A percentile compares a stretch with the other conserved stretches of the same genome.
Conservation (phyloP, 1,139 yeast genomes). For the Sugiyamaella paludigena region DNA sequence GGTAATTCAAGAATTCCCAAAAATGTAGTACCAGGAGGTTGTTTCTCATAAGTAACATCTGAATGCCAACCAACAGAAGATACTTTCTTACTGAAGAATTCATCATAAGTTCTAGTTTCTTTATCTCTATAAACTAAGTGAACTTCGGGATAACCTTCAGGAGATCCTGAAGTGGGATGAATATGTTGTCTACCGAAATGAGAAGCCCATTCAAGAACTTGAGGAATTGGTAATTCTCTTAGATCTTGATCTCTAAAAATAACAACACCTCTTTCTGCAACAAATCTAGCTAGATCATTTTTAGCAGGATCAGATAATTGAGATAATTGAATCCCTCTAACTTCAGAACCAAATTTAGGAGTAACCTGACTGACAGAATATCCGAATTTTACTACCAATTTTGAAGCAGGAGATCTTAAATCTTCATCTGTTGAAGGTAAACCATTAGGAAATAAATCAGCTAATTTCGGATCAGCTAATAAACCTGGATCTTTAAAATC, state of each 20-base stretch:
- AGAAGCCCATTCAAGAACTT: conserved; percentile 48
- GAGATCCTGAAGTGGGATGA: conserved; percentile 70
- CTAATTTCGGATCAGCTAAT: conserved; percentile 36
- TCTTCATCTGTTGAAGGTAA: conserved; percentile 20
- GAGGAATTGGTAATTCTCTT: conserved; percentile 50
- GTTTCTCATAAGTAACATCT: conserved; percentile 58
- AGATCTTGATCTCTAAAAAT: conserved; percentile 68
- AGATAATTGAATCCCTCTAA: conserved; percentile 58
- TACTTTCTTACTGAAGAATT: conserved; percentile 26
- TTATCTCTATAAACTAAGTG: conserved; percentile 49
- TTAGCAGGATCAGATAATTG: conserved; percentile 50
- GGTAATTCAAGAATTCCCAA: conserved; percentile 54
- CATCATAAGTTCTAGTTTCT: conserved; percentile 16
- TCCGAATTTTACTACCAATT: conserved; percentile 19
- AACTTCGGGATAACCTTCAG: conserved; percentile 57
- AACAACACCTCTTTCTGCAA: conserved; percentile 66
- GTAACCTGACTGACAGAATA: conserved; percentile 34
- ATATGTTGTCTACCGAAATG: conserved; percentile 62
- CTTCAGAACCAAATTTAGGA: conserved; percentile 64
- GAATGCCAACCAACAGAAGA: conserved; percentile 54
- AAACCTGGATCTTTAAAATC: conserved; percentile 39
- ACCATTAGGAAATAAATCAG: conserved; percentile 31
- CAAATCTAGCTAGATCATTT: conserved; percentile 62
- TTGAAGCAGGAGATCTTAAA: conserved; percentile 10
- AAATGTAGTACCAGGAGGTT: conserved; percentile 60